Conservation (phyloP, 1,284 basidiomycete genomes). For the Trametes hirsuta region DNA sequence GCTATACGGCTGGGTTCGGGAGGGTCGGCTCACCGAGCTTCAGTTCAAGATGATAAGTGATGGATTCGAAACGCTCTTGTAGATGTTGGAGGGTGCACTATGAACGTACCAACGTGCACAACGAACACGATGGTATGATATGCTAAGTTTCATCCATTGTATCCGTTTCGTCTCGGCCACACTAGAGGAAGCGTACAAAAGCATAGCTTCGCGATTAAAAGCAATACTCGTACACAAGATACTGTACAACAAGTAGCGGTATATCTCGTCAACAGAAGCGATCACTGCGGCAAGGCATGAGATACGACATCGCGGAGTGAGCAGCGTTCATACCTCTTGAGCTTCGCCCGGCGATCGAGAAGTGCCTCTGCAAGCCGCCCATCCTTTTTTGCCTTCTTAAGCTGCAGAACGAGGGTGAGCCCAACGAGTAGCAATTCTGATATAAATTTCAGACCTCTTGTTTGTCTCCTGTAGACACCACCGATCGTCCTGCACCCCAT, state of each 20-base stretch:
- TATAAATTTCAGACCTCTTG: conserved; percentile 54
- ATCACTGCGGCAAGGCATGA: conserved; percentile 16
- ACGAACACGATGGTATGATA: not conserved
- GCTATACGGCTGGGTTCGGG: conserved; percentile 19
- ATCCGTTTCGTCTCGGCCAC: too few species aligned
- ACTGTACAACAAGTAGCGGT: not conserved
- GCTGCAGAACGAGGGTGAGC: conserved; percentile 40
- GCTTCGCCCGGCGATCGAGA: conserved; percentile 85
- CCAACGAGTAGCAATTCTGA: not conserved
- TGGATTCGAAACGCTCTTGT: not conserved
- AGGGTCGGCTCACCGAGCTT: conserved; percentile 16
- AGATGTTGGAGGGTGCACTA: not conserved
- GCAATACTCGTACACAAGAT: not conserved
- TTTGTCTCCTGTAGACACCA: conserved; percentile 74
- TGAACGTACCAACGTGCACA: not conserved
- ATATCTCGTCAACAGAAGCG: conserved; percentile 20
- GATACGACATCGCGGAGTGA: not conserved
- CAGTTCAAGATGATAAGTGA: conserved; percentile 19
- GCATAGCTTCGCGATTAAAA: not conserved
- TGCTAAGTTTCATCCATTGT: too few species aligned
- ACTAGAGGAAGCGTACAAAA: too few species aligned
- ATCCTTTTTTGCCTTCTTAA: conserved; percentile 86
- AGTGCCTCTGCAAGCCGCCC: conserved; percentile 88
- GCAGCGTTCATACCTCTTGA: conserved; percentile 76
- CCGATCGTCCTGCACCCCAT: conserved; percentile 82